A percentile compares a stretch with the other conserved stretches of the same genome.
Evolutionary conservation across 2,329 filamentous ascomycete genomes (phyloP).

Genomic region (Drechslerella coelobrocha): DNA sequence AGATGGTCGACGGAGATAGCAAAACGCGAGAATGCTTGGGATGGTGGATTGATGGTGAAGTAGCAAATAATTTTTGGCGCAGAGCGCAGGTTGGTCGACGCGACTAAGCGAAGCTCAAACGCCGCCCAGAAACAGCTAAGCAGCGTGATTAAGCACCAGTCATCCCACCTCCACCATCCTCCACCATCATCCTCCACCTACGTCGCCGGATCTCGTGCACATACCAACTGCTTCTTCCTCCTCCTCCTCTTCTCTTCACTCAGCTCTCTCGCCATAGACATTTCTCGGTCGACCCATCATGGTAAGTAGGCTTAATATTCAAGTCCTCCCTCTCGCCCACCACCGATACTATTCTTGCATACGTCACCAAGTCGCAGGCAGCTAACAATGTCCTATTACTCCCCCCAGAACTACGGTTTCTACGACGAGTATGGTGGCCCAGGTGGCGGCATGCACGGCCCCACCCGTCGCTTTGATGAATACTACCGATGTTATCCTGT

Average conservation of each 20-base stretch:
- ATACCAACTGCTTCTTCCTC: neutral
- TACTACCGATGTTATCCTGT: slow-evolving; percentile 98
- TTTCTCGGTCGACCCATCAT: slow-evolving; percentile 8
- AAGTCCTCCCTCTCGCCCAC: neutral
- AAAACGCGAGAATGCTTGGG: neutral
- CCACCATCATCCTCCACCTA: neutral
- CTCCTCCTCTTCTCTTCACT: neutral
- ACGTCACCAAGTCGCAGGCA: neutral
- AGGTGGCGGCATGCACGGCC: slow-evolving; percentile 54
- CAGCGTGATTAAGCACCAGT: slow-evolving; percentile 39
- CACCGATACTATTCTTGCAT: neutral
- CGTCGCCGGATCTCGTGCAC: neutral
- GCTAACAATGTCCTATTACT: slow-evolving; percentile 57
- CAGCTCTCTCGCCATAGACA: neutral
- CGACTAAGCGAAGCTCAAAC: neutral
- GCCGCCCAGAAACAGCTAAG: neutral
- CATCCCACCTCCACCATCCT: slow-evolving; percentile 31
- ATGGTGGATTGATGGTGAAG: slow-evolving; percentile 5
- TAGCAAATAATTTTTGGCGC: neutral
- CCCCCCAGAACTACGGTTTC: slow-evolving; percentile 56
- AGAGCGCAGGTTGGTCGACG: neutral
- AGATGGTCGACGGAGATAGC: neutral
- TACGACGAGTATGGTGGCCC: slow-evolving; percentile 59
- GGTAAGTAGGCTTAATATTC: slow-evolving; percentile 5
- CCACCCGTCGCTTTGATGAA: slow-evolving; percentile 86